A percentile compares a stretch with the other conserved stretches of the same genome.
These are phyloP conservation scores for Austropuccinia psidii DNA, from an alignment of 1,284 basidiomycete species.

Conservation along the genomic window DNA sequence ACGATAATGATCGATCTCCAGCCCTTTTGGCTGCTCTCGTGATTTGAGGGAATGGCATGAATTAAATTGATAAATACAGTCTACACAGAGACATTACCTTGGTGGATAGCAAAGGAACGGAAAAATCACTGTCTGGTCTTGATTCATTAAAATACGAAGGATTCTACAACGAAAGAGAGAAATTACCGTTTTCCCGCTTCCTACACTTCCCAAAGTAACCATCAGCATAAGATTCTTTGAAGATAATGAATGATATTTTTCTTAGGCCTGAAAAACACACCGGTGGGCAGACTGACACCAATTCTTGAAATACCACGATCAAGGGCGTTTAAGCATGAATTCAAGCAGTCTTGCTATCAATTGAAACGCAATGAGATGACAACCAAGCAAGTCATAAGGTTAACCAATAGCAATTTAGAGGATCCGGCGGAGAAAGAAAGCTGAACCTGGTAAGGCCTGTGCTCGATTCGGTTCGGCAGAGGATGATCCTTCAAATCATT, in stretches of 20 bases:
- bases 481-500: background rate
- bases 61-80: conserved; percentile 23
- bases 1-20: conserved; percentile 65
- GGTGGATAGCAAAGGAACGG: too few species aligned
- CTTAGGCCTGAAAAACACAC: conserved; percentile 33
- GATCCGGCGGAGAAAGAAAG: background rate
- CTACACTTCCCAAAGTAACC: too few species aligned
- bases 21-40: conserved; percentile 52
- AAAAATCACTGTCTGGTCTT: background rate
- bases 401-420: background rate
- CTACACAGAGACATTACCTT: background rate
- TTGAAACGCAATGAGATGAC: conserved; percentile 56
- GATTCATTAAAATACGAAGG: too few species aligned
- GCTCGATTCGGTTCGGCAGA: background rate
- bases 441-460: conserved; percentile 15
- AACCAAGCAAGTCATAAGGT: conserved; percentile 38
- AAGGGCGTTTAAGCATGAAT: conserved; percentile 68
- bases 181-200: conserved; percentile 21
- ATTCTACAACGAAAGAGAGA: background rate
- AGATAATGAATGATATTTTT: background rate
- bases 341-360: conserved; percentile 80
- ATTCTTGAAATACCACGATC: conserved; percentile 61
- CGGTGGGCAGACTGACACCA: conserved; percentile 82
- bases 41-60: conserved; percentile 52
- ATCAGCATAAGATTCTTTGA: too few species aligned